phyloP scores from a whole-genome alignment of 2,329 filamentous ascomycete genomes.

The Fusarium albosuccineum region DNA sequence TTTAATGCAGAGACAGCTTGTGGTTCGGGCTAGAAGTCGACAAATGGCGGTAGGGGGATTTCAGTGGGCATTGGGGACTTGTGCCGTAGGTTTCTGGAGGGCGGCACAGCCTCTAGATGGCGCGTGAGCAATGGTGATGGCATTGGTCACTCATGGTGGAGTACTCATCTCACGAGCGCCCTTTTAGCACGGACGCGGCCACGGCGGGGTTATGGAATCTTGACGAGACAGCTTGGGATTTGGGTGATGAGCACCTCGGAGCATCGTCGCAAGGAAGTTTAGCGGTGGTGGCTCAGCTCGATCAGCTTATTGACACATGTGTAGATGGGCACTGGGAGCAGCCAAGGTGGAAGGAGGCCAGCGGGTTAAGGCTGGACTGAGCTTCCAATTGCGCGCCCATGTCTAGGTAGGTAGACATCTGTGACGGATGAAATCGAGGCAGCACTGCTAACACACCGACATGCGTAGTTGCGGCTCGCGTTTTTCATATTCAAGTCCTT shows the following conservation, averaged over 20 bases:
- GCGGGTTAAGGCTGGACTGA: slow-evolving; percentile 9
- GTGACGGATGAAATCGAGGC: neutral
- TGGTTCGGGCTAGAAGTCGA: too few species aligned
- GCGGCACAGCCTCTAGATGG: slow-evolving; percentile 23
- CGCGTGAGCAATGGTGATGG: slow-evolving; percentile 26
- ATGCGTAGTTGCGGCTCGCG: too few species aligned
- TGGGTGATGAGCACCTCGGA: slow-evolving; percentile 1
- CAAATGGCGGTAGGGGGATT: neutral
- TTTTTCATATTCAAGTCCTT: neutral
- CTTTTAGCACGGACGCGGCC: slow-evolving; percentile 6
- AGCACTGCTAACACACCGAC: neutral
- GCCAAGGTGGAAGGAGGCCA: too few species aligned
- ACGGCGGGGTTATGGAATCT: slow-evolving; percentile 10
- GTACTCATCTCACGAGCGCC: slow-evolving; percentile 15
- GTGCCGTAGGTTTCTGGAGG: slow-evolving; percentile 1
- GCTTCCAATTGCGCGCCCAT: neutral
- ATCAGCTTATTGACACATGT: slow-evolving; percentile 9
- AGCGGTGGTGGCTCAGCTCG: slow-evolving; percentile 9
- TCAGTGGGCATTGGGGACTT: neutral
- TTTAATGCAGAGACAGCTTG: neutral
- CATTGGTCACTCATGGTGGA: slow-evolving; percentile 33
- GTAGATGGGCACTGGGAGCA: too few species aligned
- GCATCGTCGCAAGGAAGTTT: neutral
- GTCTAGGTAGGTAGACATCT: neutral
- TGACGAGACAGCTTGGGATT: slow-evolving; percentile 2